Percentiles rank a stretch among this genome's conserved stretches.
These are phyloP conservation scores for Umbelopsis sp. DNA, from an alignment of 371 early-diverging fungal species.

Conservation along the genomic window DNA sequence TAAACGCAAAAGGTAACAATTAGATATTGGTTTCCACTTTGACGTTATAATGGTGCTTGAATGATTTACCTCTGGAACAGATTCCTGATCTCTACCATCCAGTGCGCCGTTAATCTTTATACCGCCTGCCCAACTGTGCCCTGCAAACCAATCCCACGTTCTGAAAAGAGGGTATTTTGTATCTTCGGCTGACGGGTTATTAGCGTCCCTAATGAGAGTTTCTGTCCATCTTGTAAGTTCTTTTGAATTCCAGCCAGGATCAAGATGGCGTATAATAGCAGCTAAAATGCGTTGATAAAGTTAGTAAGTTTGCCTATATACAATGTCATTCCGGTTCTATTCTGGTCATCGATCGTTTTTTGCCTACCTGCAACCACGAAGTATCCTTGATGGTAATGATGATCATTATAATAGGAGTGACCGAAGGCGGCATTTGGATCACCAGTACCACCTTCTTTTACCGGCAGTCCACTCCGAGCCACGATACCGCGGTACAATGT, in stretches of 20 bases:
- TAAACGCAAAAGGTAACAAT: neutral
- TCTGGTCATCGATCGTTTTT: neutral
- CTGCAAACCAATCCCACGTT: conserved; percentile 76
- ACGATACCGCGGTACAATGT: conserved; percentile 68
- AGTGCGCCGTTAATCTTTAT: conserved; percentile 61
- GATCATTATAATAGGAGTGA: conserved; percentile 66
- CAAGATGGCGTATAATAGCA: conserved; percentile 67
- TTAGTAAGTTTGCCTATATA: neutral
- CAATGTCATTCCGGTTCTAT: neutral
- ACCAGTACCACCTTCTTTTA: conserved; percentile 45
- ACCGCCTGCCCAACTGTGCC: conserved; percentile 85
- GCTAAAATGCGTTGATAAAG: conserved; percentile 31
- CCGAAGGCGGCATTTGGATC: conserved; percentile 48
- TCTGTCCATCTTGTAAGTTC: conserved; percentile 41
- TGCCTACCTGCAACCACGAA: conserved; percentile 48
- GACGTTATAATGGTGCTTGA: no score
- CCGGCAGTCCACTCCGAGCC: conserved; percentile 50
- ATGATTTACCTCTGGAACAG: conserved; percentile 63
- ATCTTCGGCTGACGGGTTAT: conserved; percentile 59
- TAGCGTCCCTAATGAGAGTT: conserved; percentile 70
- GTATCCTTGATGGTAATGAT: conserved; percentile 86
- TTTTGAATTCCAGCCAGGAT: conserved; percentile 53
- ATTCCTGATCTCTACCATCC: conserved; percentile 80
- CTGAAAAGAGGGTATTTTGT: conserved; percentile 67
- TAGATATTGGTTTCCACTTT: neutral